Conservation (phyloP, 2,329 filamentous ascomycete genomes). For the Arachnopeziza araneosa region DNA sequence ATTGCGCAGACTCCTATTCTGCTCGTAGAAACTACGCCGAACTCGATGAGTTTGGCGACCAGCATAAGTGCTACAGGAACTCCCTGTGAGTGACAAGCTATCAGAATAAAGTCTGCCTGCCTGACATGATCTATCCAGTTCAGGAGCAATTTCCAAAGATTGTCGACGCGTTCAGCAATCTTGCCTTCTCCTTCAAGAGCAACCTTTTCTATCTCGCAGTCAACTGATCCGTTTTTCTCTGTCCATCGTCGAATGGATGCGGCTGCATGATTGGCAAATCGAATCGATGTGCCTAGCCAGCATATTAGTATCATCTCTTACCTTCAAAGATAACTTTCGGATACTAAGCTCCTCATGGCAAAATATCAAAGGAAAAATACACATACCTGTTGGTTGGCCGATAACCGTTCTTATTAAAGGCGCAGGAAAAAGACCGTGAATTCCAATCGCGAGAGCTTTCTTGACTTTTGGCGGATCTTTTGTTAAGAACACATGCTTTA, state of each 20-base stretch:
- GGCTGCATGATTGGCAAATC: slow-evolving; percentile 84
- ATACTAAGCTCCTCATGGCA: background rate
- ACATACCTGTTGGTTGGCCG: slow-evolving; percentile 72
- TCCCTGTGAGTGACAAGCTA: slow-evolving; percentile 95
- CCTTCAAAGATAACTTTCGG: background rate
- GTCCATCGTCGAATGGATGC: slow-evolving; percentile 81
- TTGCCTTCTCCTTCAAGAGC: slow-evolving; percentile 92
- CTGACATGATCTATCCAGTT: slow-evolving; percentile 93
- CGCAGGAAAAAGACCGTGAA: slow-evolving; percentile 91
- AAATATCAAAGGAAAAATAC: background rate
- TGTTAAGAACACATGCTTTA: slow-evolving; percentile 66
- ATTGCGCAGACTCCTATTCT: slow-evolving; percentile 82
- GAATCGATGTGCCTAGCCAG: slow-evolving; percentile 66
- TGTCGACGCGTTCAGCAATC: slow-evolving; percentile 82
- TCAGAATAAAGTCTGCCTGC: slow-evolving; percentile 78
- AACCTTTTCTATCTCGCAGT: slow-evolving; percentile 85
- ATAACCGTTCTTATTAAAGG: slow-evolving; percentile 83
- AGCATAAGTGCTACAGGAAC: slow-evolving; percentile 92
- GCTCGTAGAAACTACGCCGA: slow-evolving; percentile 72
- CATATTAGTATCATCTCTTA: background rate
- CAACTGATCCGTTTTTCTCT: slow-evolving; percentile 62
- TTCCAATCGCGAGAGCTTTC: slow-evolving; percentile 85
- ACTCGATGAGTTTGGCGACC: slow-evolving; percentile 83
- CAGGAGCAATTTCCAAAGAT: slow-evolving; percentile 87
- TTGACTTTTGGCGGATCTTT: slow-evolving; percentile 67